Evolutionary conservation across 75 land plant species (phyloP), one percentile per base, ranked within the genome.

Genomic region (Larix kaempferi): DNA sequence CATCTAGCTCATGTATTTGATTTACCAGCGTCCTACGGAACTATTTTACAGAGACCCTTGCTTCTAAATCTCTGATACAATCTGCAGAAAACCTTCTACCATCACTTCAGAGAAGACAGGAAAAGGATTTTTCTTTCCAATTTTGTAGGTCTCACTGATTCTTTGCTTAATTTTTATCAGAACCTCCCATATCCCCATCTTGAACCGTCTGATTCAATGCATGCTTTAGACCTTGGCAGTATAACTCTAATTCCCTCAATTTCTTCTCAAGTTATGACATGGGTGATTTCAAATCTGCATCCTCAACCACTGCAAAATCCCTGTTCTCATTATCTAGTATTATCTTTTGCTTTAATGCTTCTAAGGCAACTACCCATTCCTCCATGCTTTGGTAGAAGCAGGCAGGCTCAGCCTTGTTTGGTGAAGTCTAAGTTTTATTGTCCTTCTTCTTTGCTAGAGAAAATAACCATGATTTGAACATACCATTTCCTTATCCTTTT

Each of bases 61-160:
- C 87, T 73, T 95, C 95, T n/a, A n/a, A n/a, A n/a, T n/a, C n/a
- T n/a, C n/a, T 58, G 91, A 86, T 17, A 92, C 91, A 29, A 89
- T 81, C 74, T 95, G 93, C 74, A 88, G 71, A 84, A 95, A 95
- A 2, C 90, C 92, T 41, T 92, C 90, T 57, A 84, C 84, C 87
- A 88, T 88, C 3, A 79, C 87, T 77, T 90, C 91, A 25, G 82
- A 78, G 61, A 77, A 79, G 5, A 88, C 86, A 6, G 85, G 89
- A 86, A 85, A 76, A 6, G 56, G 37, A 58, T 55, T 71, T 13
- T 81, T 81, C 74, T 76, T 80, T 17, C 81, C 74, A 6, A 74
- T n/a, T 71, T 82, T 79, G 17, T 77, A 66, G 56, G 73, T 65
- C 52, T 75, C 80, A 41, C 26, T 65, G 76, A 3, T 59, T 81